phyloP scores from a whole-genome alignment of 2,329 filamentous ascomycete species.

The Ilyonectria sp. region DNA sequence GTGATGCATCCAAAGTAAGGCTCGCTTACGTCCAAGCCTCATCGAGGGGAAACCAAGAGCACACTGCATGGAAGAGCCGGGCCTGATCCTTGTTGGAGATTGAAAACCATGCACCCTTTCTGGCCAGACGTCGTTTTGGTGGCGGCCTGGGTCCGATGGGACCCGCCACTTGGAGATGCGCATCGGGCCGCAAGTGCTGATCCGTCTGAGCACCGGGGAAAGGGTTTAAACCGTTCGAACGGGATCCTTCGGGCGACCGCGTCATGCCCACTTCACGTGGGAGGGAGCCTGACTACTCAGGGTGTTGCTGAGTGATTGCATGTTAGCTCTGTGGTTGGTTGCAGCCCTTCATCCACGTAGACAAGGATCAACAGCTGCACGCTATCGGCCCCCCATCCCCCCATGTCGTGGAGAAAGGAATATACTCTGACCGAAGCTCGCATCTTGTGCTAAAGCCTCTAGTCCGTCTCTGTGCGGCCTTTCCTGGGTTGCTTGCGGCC shows the following conservation, averaged over 20 bases:
- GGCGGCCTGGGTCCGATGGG: conserved; percentile 42
- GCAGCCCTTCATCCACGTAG: conserved; percentile 4
- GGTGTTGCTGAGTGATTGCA: conserved; percentile 8
- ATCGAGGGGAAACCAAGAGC: background rate
- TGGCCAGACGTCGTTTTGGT: conserved; percentile 32
- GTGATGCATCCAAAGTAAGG: background rate
- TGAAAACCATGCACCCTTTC: conserved; percentile 19
- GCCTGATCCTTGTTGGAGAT: conserved; percentile 11
- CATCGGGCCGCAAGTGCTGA: conserved; percentile 50
- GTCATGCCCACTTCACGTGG: conserved; percentile 48
- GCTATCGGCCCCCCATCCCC: background rate
- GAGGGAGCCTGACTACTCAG: conserved; percentile 28
- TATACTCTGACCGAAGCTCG: background rate
- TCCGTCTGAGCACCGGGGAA: conserved; percentile 44
- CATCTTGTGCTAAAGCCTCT: too few species aligned
- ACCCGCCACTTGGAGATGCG: conserved; percentile 45
- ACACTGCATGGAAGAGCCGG: background rate
- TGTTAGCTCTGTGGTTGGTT: conserved; percentile 5
- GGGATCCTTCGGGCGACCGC: conserved; percentile 41
- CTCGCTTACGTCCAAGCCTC: background rate
- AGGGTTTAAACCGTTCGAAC: conserved; percentile 37
- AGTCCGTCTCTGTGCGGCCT: background rate
- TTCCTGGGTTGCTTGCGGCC: conserved; percentile 16
- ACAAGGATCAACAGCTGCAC: conserved; percentile 17
- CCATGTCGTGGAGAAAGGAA: background rate